Evolutionary conservation across 441 rosid species (phyloP).

Genomic region (Hura crepitans): DNA sequence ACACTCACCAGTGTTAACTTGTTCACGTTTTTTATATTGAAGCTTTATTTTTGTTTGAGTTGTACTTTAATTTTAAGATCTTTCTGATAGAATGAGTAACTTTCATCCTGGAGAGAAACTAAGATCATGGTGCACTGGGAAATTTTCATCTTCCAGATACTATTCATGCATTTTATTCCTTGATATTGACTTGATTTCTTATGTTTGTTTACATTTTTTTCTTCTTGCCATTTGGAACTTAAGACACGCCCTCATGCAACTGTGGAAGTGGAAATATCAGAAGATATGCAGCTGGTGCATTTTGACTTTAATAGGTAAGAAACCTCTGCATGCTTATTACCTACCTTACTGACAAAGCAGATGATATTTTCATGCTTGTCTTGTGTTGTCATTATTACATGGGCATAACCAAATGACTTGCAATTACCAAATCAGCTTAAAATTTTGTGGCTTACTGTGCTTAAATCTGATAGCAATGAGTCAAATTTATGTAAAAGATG

Average conservation of each 20-base stretch:
- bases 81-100: no score
- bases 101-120: no score
- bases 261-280: slow-evolving; percentile 98
- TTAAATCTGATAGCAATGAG: slow-evolving; percentile 11
- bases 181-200: slow-evolving; percentile 18
- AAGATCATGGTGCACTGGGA: no score
- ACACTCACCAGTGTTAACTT: no score
- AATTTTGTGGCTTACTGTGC: neutral
- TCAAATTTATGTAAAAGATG: slow-evolving; percentile 4
- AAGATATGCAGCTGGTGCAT: slow-evolving; percentile 99
- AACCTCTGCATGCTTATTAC: slow-evolving; percentile 9
- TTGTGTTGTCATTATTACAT: neutral
- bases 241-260: slow-evolving; percentile 99
- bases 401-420: neutral
- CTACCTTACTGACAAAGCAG: neutral
- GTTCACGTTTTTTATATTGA: no score
- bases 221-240: slow-evolving; percentile 18
- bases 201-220: slow-evolving; percentile 8
- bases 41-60: no score
- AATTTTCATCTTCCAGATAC: slow-evolving; percentile 5
- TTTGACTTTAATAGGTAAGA: slow-evolving; percentile 92
- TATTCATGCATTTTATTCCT: slow-evolving; percentile 3
- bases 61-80: no score
- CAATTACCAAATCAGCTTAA: neutral
- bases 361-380: slow-evolving; percentile 9